Base-by-base conservation (phyloP, 2,329 filamentous ascomycete species). In the Parascedosporium putredinis region DNA sequence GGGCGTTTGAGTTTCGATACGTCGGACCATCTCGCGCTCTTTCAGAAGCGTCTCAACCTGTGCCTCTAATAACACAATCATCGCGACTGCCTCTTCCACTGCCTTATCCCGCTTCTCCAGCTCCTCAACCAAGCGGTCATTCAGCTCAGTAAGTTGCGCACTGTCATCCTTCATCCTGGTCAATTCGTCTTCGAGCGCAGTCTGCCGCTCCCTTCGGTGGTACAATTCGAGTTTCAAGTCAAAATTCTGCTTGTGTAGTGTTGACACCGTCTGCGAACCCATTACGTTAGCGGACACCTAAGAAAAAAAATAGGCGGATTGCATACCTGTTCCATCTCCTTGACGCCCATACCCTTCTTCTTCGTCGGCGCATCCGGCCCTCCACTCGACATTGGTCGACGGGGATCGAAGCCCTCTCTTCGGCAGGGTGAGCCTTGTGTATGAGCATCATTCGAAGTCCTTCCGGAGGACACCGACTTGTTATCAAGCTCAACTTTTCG, bases 161-260 rank as follows among this genome's bases (percentile, higher is more conserved):
- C 75, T 73, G 49, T 80, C 72, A 6, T 64, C 62, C 53, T 80
- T 75, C 16, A 86, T 65, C 4, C 62, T 62, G 33, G 79, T 73
- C n/a, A 82, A 56, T 36, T 72, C 70, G 29, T 74, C 70, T 58
- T 86, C 81, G 29, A 87, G 58, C 20, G 67, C 67, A 7, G 71
- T 72, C 58, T 84, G 81, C 49, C 76, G 73, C 63, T 88, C 78
- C 24, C 84, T 73, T 5, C 82, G 74, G 59, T 88, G 83, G 56
- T 76, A 86, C 1, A 88, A 64, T 60, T 88, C 83, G 27, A 88
- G 69, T 62, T 88, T 88, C 38, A 88, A 71, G 55, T 86, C 83
- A 56, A 88, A 88, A 58, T 88, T 88, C 64, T 86, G 79, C 60
- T 88, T 88, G 62, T 83, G 80, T 20, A 88, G 65, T 1, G 72